Conservation (phyloP, 2,329 filamentous ascomycete species). For the Hymenoscyphus linearis region DNA sequence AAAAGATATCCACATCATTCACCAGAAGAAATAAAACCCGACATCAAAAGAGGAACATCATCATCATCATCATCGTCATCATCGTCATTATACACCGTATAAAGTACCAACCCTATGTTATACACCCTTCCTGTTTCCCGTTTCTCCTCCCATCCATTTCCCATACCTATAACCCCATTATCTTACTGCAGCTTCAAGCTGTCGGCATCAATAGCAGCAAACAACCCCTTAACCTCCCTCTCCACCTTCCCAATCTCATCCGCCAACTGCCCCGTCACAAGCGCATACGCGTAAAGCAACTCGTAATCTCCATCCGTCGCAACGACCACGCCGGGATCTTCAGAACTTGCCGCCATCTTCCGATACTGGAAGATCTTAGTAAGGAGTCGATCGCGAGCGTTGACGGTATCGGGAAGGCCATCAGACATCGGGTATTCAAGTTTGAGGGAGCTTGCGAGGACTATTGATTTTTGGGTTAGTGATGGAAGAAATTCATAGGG, state of each 20-base stretch:
- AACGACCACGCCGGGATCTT: slow-evolving; percentile 12
- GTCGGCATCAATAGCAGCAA: slow-evolving; percentile 58
- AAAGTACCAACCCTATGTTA: too few relatives aligned
- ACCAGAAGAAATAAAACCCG: too few relatives aligned
- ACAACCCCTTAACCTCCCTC: slow-evolving; percentile 56
- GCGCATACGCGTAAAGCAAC: slow-evolving; percentile 82
- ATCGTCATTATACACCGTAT: too few relatives aligned
- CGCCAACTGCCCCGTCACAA: slow-evolving; percentile 62
- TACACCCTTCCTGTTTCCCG: too few relatives aligned
- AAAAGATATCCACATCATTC: too few relatives aligned
- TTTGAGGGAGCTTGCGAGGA: slow-evolving; percentile 89
- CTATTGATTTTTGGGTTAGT: slow-evolving; percentile 32
- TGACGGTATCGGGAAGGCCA: slow-evolving; percentile 75
- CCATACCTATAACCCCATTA: neutral
- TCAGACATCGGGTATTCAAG: slow-evolving; percentile 91
- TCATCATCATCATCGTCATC: too few relatives aligned
- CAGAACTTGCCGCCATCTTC: slow-evolving; percentile 42
- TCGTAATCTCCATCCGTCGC: slow-evolving; percentile 80
- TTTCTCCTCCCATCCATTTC: neutral
- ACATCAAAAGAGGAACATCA: too few relatives aligned
- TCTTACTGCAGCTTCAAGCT: slow-evolving; percentile 42
- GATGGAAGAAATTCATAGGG: neutral
- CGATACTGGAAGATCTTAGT: slow-evolving; percentile 86
- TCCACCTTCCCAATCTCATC: slow-evolving; percentile 58
- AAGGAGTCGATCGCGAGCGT: slow-evolving; percentile 74